Percentiles rank a stretch among this genome's conserved stretches.
Evolutionary conservation across 441 rosid genomes (phyloP).

Genomic region (Melastoma candidum): DNA sequence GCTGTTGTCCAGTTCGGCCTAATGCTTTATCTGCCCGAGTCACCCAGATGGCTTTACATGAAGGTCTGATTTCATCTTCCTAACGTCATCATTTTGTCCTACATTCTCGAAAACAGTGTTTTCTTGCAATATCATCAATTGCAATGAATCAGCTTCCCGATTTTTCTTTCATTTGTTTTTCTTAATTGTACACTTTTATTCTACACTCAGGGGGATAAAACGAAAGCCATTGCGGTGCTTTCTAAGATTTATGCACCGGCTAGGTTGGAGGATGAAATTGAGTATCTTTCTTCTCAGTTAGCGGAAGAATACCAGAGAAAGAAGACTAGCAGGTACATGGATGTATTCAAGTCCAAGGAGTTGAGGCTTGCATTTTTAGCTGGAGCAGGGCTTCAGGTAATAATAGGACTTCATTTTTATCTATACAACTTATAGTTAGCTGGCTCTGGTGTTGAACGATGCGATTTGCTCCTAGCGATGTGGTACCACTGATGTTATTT

Average conservation of each 20-base stretch:
- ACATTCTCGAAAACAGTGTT: background rate
- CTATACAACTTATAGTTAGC: too few species aligned
- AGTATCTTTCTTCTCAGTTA: constrained; percentile 44
- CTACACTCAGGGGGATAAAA: constrained; percentile 40
- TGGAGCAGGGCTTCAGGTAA: constrained; percentile 97
- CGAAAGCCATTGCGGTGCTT: constrained; percentile 47
- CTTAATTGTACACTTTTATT: background rate
- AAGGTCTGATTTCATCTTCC: too few species aligned
- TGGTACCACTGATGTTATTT: background rate
- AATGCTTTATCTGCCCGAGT: too few species aligned
- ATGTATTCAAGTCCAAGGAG: constrained; percentile 70
- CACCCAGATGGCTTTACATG: too few species aligned
- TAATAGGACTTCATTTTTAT: constrained; percentile 1
- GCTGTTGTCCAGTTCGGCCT: too few species aligned
- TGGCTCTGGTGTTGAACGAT: too few species aligned
- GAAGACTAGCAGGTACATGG: constrained; percentile 35
- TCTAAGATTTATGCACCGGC: constrained; percentile 56
- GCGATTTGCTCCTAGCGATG: too few species aligned
- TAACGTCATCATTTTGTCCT: background rate
- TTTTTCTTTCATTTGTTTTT: constrained; percentile 1
- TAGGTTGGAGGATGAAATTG: constrained; percentile 78
- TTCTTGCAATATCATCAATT: too few species aligned
- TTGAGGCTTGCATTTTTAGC: constrained; percentile 82
- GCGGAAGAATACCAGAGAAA: constrained; percentile 57
- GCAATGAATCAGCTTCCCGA: background rate